Evolutionary conservation across 1,284 basidiomycete species (phyloP).

Genomic region (Naganishia cerealis): DNA sequence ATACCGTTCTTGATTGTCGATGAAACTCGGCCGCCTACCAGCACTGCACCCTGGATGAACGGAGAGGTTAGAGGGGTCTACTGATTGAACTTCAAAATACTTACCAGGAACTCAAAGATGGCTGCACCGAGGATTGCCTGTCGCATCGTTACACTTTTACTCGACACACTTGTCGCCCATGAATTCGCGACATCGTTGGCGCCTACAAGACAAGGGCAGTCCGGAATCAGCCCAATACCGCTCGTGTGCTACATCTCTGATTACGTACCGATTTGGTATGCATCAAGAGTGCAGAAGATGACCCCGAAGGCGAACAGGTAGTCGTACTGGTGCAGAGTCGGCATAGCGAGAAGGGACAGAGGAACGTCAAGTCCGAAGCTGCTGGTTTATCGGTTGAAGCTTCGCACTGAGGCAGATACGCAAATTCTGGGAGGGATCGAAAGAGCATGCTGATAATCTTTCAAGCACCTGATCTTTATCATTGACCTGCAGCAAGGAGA

Average conservation of each 20-base stretch:
- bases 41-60: conserved; percentile 46
- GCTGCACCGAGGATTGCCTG: conserved; percentile 55
- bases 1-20: conserved; percentile 59
- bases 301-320: conserved; percentile 56
- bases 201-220: conserved; percentile 1
- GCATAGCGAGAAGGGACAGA: conserved; percentile 52
- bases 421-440: no score
- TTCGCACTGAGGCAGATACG: not conserved
- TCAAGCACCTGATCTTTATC: not conserved
- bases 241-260: not conserved
- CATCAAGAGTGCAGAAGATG: conserved; percentile 55
- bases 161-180: conserved; percentile 57
- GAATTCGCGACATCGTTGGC: conserved; percentile 54
- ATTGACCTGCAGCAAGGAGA: not conserved
- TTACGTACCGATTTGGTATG: conserved; percentile 56
- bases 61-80: not conserved
- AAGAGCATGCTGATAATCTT: no score
- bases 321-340: conserved; percentile 56
- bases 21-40: conserved; percentile 55
- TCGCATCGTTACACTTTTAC: conserved; percentile 55
- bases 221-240: no score
- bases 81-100: conserved; percentile 19
- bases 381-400: not conserved
- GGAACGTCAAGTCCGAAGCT: not conserved
- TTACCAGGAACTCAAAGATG: conserved; percentile 55